These are phyloP conservation scores for Chlamydomonas sp. DNA, from an alignment of 139 green algal species.

Conservation along the genomic window DNA sequence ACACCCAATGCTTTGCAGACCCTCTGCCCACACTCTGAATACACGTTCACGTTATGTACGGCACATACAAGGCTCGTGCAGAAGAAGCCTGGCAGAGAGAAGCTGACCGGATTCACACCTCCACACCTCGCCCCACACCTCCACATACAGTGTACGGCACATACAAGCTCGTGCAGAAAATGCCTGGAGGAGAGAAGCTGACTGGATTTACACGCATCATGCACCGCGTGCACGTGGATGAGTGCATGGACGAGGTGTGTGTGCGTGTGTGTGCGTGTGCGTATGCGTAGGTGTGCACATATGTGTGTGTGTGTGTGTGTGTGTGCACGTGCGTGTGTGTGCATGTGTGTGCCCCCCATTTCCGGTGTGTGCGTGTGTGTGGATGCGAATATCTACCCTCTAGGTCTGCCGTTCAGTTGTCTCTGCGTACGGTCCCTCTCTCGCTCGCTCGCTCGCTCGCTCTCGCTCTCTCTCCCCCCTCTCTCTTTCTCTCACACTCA, in stretches of 20 bases:
- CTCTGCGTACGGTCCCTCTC: too few species aligned
- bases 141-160: constrained; percentile 68
- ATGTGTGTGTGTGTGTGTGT: not conserved
- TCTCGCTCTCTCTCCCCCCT: too few species aligned
- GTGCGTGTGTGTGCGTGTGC: too few species aligned
- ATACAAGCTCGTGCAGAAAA: constrained; percentile 62
- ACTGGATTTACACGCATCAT: constrained; percentile 83
- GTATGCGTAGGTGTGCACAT: too few species aligned
- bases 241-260: constrained; percentile 66
- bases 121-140: not conserved
- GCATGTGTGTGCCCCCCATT: too few species aligned
- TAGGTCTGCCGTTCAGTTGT: too few species aligned
- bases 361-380: too few species aligned
- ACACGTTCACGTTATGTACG: too few species aligned
- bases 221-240: constrained; percentile 61
- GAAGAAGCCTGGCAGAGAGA: constrained; percentile 55
- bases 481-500: not conserved
- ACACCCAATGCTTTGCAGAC: too few species aligned
- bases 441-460: too few species aligned
- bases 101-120: constrained; percentile 76
- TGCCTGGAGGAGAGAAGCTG: constrained; percentile 62
- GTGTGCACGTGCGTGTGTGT: not conserved
- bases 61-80: constrained; percentile 70
- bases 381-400: too few species aligned
- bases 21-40: too few species aligned